Percentiles rank a stretch among this genome's conserved stretches.
These are phyloP conservation scores for Fraxinus albicans DNA, from an alignment of 305 asterid species.

Conservation along the genomic window DNA sequence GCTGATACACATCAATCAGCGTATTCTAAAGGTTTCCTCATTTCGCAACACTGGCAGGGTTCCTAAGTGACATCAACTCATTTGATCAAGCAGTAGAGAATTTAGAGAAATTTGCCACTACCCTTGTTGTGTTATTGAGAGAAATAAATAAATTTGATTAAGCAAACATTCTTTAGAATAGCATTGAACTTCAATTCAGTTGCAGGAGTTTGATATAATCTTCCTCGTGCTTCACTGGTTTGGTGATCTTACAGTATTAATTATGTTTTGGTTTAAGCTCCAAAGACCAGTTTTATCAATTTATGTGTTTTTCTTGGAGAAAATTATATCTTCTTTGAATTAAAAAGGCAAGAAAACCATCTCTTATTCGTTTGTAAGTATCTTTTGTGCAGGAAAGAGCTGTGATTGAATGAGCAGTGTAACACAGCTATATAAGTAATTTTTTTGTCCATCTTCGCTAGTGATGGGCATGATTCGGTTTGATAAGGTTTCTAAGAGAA, in stretches of 20 bases:
- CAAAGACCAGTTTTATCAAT: neutral
- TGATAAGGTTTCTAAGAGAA: neutral
- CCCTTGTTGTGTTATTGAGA: neutral
- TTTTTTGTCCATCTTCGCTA: neutral
- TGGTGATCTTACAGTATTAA: neutral
- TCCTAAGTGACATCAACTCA: neutral
- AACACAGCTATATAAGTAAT: neutral
- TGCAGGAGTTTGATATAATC: neutral
- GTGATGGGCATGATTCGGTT: neutral
- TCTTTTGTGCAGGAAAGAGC: neutral
- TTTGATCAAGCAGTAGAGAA: neutral
- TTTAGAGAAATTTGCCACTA: neutral
- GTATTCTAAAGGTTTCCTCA: conserved; percentile 17
- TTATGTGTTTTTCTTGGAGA: neutral
- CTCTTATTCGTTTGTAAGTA: neutral
- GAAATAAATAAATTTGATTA: neutral
- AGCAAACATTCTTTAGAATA: neutral
- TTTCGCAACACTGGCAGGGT: neutral
- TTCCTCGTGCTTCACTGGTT: neutral
- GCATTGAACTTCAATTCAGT: neutral
- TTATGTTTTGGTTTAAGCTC: neutral
- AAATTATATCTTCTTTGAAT: neutral
- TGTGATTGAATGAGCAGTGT: neutral
- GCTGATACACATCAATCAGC: neutral
- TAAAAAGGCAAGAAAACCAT: neutral